Conservation (phyloP, 2,329 filamentous ascomycete species). For the Samsoniella hepiali region DNA sequence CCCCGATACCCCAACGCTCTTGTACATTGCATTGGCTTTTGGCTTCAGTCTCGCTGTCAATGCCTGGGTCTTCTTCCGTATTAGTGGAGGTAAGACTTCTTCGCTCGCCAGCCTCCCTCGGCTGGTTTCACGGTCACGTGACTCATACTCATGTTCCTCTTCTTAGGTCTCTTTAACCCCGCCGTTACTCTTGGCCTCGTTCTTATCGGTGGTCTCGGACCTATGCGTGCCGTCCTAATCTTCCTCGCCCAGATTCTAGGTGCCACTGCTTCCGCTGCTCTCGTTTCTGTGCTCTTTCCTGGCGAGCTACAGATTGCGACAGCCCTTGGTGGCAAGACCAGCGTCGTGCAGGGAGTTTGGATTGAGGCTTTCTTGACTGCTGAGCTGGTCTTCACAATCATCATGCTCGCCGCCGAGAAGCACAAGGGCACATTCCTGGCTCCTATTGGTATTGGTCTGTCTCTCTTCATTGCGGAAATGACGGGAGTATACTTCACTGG, state of each 20-base stretch:
- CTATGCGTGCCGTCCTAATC: constrained; percentile 39
- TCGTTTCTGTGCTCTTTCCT: constrained; percentile 23
- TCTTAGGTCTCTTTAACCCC: constrained; percentile 33
- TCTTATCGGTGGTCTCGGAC: constrained; percentile 46
- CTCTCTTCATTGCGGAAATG: constrained; percentile 44
- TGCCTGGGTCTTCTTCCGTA: constrained; percentile 47
- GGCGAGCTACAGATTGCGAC: constrained; percentile 36
- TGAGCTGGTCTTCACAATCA: constrained; percentile 47
- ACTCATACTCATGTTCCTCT: neutral
- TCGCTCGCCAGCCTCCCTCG: too few relatives aligned
- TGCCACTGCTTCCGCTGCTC: constrained; percentile 20
- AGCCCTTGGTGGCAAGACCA: constrained; percentile 37
- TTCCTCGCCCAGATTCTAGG: constrained; percentile 21
- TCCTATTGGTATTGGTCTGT: constrained; percentile 46
- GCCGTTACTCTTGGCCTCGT: constrained; percentile 49
- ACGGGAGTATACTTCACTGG: constrained; percentile 48
- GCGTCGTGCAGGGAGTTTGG: constrained; percentile 44
- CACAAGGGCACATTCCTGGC: constrained; percentile 47
- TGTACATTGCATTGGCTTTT: constrained; percentile 42
- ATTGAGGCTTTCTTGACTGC: constrained; percentile 49
- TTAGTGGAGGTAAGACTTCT: constrained; percentile 32
- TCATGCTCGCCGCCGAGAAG: constrained; percentile 52
- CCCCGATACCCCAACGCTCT: constrained; percentile 41
- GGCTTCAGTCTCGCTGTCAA: constrained; percentile 45
- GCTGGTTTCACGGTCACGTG: neutral